A percentile compares a stretch with the other conserved stretches of the same genome.
phyloP scores from a whole-genome alignment of 23 red algal genomes.

The Gracilariopsis chorda region DNA sequence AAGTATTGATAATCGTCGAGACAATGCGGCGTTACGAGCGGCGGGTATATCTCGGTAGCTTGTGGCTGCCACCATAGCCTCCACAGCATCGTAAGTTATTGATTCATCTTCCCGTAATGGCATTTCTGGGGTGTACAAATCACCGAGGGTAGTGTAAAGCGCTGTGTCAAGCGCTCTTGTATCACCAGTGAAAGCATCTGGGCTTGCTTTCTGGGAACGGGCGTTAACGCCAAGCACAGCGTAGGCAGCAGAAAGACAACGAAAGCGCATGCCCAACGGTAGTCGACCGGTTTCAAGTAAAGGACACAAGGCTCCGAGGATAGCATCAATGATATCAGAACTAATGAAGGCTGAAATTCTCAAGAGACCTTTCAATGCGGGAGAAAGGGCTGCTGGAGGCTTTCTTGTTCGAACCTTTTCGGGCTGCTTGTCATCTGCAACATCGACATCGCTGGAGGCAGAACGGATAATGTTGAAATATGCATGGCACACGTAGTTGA shows the following conservation, averaged over 20 bases:
- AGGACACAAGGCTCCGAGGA: constrained; percentile 36
- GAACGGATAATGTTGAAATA: constrained; percentile 68
- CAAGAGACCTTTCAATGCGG: constrained; percentile 29
- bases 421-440: background rate
- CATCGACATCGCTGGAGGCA: constrained; percentile 21
- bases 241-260: constrained; percentile 54
- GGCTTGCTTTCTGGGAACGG: constrained; percentile 30
- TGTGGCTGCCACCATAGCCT: constrained; percentile 11
- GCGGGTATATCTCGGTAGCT: constrained; percentile 37
- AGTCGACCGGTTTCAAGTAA: constrained; percentile 26
- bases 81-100: constrained; percentile 51
- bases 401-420: background rate
- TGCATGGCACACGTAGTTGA: constrained; percentile 40
- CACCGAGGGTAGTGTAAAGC: constrained; percentile 35
- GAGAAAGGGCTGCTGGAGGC: constrained; percentile 44
- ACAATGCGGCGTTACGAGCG: constrained; percentile 21
- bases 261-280: constrained; percentile 33
- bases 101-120: constrained; percentile 25
- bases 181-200: constrained; percentile 59
- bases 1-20: constrained; percentile 19
- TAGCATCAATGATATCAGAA: constrained; percentile 48
- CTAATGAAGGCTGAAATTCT: constrained; percentile 52
- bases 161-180: constrained; percentile 49
- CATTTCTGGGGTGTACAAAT: constrained; percentile 26
- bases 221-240: constrained; percentile 47